Evolutionary conservation across 1,139 yeast species (phyloP).

Genomic region (Sugiyamaella novakii): DNA sequence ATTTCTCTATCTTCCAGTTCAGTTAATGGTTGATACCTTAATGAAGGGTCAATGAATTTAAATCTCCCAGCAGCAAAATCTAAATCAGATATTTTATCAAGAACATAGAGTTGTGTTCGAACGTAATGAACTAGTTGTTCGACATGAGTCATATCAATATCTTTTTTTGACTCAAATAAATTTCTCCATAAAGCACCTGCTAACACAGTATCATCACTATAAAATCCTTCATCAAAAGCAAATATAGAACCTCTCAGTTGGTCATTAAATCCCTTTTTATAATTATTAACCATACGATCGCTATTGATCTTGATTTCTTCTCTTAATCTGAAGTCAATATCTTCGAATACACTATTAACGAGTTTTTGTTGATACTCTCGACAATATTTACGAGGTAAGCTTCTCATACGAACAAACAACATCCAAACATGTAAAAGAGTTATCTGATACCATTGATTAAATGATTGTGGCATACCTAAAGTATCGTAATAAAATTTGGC

Average conservation of each 20-base stretch:
- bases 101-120: constrained; percentile 83
- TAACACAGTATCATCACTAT: constrained; percentile 77
- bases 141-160: constrained; percentile 78
- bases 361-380: constrained; percentile 88
- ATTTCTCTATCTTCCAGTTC: constrained; percentile 41
- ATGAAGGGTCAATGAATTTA: constrained; percentile 81
- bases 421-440: constrained; percentile 93
- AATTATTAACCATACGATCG: constrained; percentile 81
- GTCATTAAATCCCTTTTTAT: constrained; percentile 85
- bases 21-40: constrained; percentile 72
- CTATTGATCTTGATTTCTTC: constrained; percentile 84
- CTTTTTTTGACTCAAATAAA: constrained; percentile 79
- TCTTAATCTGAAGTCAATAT: constrained; percentile 81
- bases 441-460: constrained; percentile 94
- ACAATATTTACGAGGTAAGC: constrained; percentile 88
- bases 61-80: constrained; percentile 92
- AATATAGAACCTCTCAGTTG: constrained; percentile 88
- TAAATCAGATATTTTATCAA: constrained; percentile 82
- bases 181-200: constrained; percentile 69
- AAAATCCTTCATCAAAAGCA: constrained; percentile 91
- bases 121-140: constrained; percentile 88
- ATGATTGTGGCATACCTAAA: constrained; percentile 77
- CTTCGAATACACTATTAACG: constrained; percentile 85
- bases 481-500: constrained; percentile 61
- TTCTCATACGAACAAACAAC: constrained; percentile 90